Evolutionary conservation across 805 yeast genomes (phyloP).

Genomic region (Kodamaea nitidulidarum): DNA sequence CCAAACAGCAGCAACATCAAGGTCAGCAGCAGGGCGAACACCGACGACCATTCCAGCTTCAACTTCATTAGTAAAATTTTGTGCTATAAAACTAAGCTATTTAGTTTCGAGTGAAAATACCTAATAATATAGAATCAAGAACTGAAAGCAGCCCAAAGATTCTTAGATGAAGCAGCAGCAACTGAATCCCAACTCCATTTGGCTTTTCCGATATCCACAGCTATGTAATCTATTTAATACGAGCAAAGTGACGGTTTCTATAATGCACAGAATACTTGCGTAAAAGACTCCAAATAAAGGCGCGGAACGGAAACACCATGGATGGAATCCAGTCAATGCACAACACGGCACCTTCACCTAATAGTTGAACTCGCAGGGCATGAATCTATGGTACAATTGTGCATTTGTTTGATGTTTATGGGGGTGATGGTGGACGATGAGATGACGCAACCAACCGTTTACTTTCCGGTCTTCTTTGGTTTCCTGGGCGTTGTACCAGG

Average conservation of each 20-base stretch:
- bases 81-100: constrained; percentile 10
- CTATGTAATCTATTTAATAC: not conserved
- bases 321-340: not conserved
- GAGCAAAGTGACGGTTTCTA: not conserved
- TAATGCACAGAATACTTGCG: not conserved
- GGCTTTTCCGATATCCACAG: not conserved
- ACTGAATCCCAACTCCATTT: not conserved
- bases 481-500: constrained; percentile 60
- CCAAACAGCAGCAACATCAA: constrained; percentile 6
- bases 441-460: constrained; percentile 11
- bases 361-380: constrained; percentile 4
- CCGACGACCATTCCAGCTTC: constrained; percentile 1
- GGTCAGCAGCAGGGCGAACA: constrained; percentile 1
- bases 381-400: constrained; percentile 9
- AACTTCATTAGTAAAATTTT: constrained; percentile 7
- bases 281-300: not conserved
- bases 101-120: constrained; percentile 5
- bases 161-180: constrained; percentile 3
- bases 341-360: constrained; percentile 1
- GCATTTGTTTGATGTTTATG: constrained; percentile 2
- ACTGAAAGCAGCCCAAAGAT: constrained; percentile 5
- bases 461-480: constrained; percentile 48
- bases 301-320: not conserved
- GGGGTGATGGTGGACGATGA: constrained; percentile 3
- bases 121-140: constrained; percentile 11